Percentiles rank a stretch among this genome's conserved stretches.
Conservation (phyloP, 2,329 filamentous ascomycete species). For the Ilyonectria robusta region DNA sequence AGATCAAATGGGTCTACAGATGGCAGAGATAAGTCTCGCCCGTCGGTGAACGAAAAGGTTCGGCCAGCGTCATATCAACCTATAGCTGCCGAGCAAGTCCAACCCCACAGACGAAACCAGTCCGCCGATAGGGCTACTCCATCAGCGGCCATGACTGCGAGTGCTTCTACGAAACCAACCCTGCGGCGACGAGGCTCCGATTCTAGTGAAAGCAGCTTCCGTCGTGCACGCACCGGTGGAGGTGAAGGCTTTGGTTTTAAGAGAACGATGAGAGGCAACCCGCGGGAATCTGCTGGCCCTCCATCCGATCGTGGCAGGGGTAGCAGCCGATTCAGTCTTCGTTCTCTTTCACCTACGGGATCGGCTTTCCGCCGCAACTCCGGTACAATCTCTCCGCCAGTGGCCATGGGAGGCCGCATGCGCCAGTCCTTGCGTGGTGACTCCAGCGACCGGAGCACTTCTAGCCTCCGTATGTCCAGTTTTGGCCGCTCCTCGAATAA, state of each 20-base stretch:
- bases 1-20: constrained; percentile 34
- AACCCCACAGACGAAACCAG: constrained; percentile 42
- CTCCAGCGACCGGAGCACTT: constrained; percentile 54
- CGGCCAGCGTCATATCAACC: constrained; percentile 52
- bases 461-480: constrained; percentile 58
- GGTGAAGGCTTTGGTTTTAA: constrained; percentile 74
- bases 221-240: constrained; percentile 67
- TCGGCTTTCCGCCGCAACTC: constrained; percentile 64
- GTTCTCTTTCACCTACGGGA: constrained; percentile 78
- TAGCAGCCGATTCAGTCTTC: constrained; percentile 78
- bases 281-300: constrained; percentile 41
- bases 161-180: constrained; percentile 48
- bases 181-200: constrained; percentile 71
- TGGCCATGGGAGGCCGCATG: constrained; percentile 57
- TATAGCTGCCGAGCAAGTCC: constrained; percentile 29
- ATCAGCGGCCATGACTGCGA: constrained; percentile 6
- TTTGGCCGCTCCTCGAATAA: constrained; percentile 59
- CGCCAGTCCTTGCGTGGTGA: constrained; percentile 62
- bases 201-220: constrained; percentile 87
- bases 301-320: constrained; percentile 48
- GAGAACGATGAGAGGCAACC: constrained; percentile 75
- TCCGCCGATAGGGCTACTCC: constrained; percentile 44
- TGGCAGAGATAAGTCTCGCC: constrained; percentile 21
- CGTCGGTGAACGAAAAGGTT: constrained; percentile 22
- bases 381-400: constrained; percentile 53